Conservation (phyloP, 495 filamentous ascomycete species). For the Penicillium arizonense region DNA sequence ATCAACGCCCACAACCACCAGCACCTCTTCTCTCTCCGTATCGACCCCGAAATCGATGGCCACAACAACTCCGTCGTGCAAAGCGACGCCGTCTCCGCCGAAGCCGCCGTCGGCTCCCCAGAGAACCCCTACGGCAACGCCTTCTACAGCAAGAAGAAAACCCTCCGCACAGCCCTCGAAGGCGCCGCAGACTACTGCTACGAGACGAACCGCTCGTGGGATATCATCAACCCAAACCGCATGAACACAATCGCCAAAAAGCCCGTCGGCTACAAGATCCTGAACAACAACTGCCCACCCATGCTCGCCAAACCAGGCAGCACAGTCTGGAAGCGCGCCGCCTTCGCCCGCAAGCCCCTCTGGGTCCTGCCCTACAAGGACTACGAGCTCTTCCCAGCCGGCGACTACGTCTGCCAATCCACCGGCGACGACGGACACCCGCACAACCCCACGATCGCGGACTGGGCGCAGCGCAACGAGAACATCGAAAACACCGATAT, state of each 20-base stretch:
- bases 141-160: constrained; percentile 46
- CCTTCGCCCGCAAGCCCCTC: constrained; percentile 35
- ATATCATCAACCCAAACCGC: constrained; percentile 48
- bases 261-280: constrained; percentile 39
- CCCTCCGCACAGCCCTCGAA: constrained; percentile 40
- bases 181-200: constrained; percentile 45
- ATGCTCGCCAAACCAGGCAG: constrained; percentile 37
- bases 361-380: constrained; percentile 41
- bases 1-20: constrained; percentile 54
- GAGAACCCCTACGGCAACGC: constrained; percentile 49
- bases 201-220: constrained; percentile 46
- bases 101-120: constrained; percentile 34
- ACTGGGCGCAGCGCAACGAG: constrained; percentile 50
- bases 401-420: constrained; percentile 50
- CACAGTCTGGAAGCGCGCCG: constrained; percentile 37
- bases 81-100: constrained; percentile 42
- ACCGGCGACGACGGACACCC: constrained; percentile 35
- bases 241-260: constrained; percentile 38
- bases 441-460: constrained; percentile 30
- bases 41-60: constrained; percentile 56
- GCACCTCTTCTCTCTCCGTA: constrained; percentile 52
- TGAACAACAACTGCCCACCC: constrained; percentile 35
- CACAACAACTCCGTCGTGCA: constrained; percentile 48
- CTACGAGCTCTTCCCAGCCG: constrained; percentile 46
- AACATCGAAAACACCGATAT: constrained; percentile 52